A percentile compares a stretch with the other conserved stretches of the same genome.
phyloP scores from a whole-genome alignment of 179 eudicot species.

The Beta macrorhiza region DNA sequence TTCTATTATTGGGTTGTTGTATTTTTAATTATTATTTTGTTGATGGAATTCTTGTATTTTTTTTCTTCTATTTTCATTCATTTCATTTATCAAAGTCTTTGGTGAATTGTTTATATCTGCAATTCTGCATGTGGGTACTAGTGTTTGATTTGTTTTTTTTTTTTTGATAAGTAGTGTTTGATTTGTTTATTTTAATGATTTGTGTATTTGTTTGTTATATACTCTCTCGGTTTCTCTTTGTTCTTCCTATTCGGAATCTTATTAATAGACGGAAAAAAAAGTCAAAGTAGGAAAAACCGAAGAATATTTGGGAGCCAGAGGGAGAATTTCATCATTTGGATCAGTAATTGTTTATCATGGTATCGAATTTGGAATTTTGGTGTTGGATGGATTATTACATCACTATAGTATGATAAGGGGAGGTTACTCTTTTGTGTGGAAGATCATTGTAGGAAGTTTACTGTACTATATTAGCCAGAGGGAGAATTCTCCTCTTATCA shows the following conservation, averaged over 20 bases:
- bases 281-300: too few species aligned
- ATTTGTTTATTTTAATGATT: neutral
- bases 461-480: too few species aligned
- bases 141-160: neutral
- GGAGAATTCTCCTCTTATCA: too few species aligned
- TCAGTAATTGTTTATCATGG: neutral
- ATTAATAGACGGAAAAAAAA: too few species aligned
- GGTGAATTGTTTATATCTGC: neutral
- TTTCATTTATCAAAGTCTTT: neutral
- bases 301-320: too few species aligned
- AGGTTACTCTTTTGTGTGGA: too few species aligned
- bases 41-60: neutral
- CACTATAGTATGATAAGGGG: too few species aligned
- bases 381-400: neutral
- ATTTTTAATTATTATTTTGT: neutral
- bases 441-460: too few species aligned
- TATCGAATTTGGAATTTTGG: neutral
- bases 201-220: neutral
- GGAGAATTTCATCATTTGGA: too few species aligned
- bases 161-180: too few species aligned
- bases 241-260: too few species aligned
- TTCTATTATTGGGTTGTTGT: neutral
- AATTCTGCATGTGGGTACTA: neutral
- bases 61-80: neutral
- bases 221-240: too few species aligned